Conservation (phyloP, 331 rosid species). For the Quercus tomentella region DNA sequence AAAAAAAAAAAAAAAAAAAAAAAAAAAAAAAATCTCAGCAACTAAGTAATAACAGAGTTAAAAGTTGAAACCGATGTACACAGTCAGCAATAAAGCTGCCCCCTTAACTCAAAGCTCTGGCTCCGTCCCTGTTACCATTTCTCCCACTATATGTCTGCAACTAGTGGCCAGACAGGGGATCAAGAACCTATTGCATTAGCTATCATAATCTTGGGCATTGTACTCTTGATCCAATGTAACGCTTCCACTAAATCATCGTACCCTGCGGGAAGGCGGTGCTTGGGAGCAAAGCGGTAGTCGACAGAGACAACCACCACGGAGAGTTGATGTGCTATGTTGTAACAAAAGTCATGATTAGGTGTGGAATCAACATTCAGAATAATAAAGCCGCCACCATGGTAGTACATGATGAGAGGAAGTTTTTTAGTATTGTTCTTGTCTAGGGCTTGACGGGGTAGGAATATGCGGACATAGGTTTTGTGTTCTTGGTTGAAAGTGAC, state of each 20-base stretch:
- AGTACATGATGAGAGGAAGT: slow-evolving; percentile 45
- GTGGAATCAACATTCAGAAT: slow-evolving; percentile 26
- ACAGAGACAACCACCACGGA: slow-evolving; percentile 41
- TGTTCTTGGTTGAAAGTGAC: slow-evolving; percentile 22
- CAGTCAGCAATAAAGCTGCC: too few species aligned
- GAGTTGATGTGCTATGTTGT: slow-evolving; percentile 26
- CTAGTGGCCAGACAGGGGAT: too few species aligned
- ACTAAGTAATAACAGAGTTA: too few species aligned
- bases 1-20: too few species aligned
- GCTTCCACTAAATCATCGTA: slow-evolving; percentile 51
- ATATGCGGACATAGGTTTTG: slow-evolving; percentile 41
- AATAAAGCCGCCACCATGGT: slow-evolving; percentile 55
- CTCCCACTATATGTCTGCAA: too few species aligned
- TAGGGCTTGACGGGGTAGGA: slow-evolving; percentile 22
- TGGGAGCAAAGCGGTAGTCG: slow-evolving; percentile 55
- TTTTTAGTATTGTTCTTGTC: background rate
- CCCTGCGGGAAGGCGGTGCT: slow-evolving; percentile 56
- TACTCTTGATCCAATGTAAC: slow-evolving; percentile 37
- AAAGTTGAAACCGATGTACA: too few species aligned
- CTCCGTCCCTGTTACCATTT: too few species aligned
- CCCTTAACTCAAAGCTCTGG: too few species aligned
- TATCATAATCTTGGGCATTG: background rate
- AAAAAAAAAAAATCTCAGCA: too few species aligned
- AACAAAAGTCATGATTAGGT: slow-evolving; percentile 28
- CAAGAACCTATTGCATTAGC: too few species aligned